Base-by-base conservation (phyloP, 192 early-diverging fungal species). In the Backusella macrospora region DNA sequence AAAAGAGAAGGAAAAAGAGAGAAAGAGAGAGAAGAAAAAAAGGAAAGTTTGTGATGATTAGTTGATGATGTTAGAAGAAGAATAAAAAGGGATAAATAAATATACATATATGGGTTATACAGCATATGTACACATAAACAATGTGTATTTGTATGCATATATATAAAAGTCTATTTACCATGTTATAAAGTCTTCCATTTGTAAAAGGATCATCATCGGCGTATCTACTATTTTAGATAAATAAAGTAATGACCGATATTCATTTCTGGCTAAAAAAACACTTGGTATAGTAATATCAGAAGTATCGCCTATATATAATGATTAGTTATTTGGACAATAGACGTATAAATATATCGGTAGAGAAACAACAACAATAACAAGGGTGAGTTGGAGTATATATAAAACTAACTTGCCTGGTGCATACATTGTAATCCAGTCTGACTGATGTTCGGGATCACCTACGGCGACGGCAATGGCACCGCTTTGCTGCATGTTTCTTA, bases 391-490 rank as follows among this genome's bases (percentile, higher is more conserved):
- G 68, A 39, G 15, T 6, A 34, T 29, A 44, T 47, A 34, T 40
- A 64, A 64, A 64, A 64, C 29, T 34, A 34, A 34, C 82, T 77
- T 78, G 86, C 86, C 81, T 38, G 82, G 76, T 9, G 90, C 84
- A 81, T 92, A 95, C 94, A 99, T 98, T 76, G 95, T 96, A 64
- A 96, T 90, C 44, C 95, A 88, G 65, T 87, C 81, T 47, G 86
- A 86, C 29, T 72, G 70, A 39, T 84, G 83, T 70, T 88, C 85
- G n/a, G 85, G 83, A 75, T 98, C 95, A 29, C 96, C 96, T 14
- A 99, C 95, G 23, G 97, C 83, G 21, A 98, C 95, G 0, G 92
- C 94, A 18, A 85, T 84, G 6, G 94, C 94, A 42, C 96, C 96
- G 40, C 89, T 87, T 6, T 75, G 77, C 84, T 99, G 96, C 95